phyloP scores from a whole-genome alignment of 257 asterid species.

The Penstemon newberryi region DNA sequence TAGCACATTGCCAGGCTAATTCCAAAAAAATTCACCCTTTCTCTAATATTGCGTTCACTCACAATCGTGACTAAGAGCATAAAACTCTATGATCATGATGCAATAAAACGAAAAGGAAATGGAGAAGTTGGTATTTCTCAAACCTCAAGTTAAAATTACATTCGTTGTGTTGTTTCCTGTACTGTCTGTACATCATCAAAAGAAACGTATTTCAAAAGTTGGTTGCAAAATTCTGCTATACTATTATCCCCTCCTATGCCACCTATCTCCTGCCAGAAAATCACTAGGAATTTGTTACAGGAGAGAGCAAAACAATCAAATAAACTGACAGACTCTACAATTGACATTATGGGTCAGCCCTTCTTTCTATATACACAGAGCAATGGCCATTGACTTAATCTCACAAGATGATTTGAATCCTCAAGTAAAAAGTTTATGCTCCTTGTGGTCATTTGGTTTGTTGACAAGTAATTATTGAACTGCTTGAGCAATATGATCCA shows the following conservation, averaged over 20 bases:
- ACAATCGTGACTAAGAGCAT: no score
- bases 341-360: slow-evolving; percentile 30
- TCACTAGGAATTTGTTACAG: no score
- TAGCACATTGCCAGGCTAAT: no score
- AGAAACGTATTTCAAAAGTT: slow-evolving; percentile 25
- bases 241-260: slow-evolving; percentile 22
- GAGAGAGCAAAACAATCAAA: slow-evolving; percentile 31
- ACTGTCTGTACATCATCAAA: slow-evolving; percentile 11
- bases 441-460: slow-evolving; percentile 30
- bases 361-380: slow-evolving; percentile 54
- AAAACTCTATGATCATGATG: no score
- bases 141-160: no score
- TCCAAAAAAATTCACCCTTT: no score
- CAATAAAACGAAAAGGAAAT: no score
- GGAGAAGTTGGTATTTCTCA: no score
- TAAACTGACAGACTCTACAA: slow-evolving; percentile 40
- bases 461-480: slow-evolving; percentile 26
- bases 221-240: slow-evolving; percentile 24
- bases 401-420: slow-evolving; percentile 29
- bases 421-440: slow-evolving; percentile 27
- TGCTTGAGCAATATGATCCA: slow-evolving; percentile 23
- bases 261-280: no score
- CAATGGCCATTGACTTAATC: slow-evolving; percentile 12
- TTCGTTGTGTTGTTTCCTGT: background rate
- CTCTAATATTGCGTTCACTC: no score